Conservation (phyloP, 768 basidiomycete genomes). For the Favolaschia claudopus region DNA sequence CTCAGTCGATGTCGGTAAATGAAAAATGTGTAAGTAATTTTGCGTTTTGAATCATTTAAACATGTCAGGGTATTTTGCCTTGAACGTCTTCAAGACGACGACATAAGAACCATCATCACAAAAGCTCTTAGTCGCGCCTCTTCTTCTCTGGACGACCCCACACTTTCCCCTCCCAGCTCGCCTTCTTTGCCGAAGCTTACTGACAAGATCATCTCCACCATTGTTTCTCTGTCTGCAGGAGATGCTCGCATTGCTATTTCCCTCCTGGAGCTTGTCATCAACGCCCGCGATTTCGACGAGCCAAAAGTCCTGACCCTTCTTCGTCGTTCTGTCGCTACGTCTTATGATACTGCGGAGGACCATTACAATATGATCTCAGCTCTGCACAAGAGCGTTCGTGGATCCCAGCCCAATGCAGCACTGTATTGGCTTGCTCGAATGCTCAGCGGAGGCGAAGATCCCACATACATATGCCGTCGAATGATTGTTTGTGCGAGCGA, state of each 20-base stretch:
- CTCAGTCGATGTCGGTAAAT: slow-evolving; percentile 79
- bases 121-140: slow-evolving; percentile 51
- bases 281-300: slow-evolving; percentile 52
- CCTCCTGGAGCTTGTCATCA: slow-evolving; percentile 73
- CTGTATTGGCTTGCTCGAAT: slow-evolving; percentile 91
- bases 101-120: slow-evolving; percentile 64
- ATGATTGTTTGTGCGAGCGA: slow-evolving; percentile 86
- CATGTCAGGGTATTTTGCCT: slow-evolving; percentile 73
- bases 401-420: slow-evolving; percentile 78
- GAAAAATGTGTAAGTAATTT: background rate
- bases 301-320: slow-evolving; percentile 61
- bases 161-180: slow-evolving; percentile 11
- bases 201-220: slow-evolving; percentile 51
- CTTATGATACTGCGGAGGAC: slow-evolving; percentile 79
- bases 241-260: slow-evolving; percentile 84
- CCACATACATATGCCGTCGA: slow-evolving; percentile 75
- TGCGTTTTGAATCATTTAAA: slow-evolving; percentile 23
- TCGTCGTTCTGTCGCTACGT: slow-evolving; percentile 66
- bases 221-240: slow-evolving; percentile 65
- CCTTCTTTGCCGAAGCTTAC: slow-evolving; percentile 50
- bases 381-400: slow-evolving; percentile 84
- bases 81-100: slow-evolving; percentile 68
- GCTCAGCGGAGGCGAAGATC: slow-evolving; percentile 83
- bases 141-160: slow-evolving; percentile 28
- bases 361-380: slow-evolving; percentile 87